Conservation (phyloP, 23 red algal genomes). For the Gracilaria gracilis region DNA sequence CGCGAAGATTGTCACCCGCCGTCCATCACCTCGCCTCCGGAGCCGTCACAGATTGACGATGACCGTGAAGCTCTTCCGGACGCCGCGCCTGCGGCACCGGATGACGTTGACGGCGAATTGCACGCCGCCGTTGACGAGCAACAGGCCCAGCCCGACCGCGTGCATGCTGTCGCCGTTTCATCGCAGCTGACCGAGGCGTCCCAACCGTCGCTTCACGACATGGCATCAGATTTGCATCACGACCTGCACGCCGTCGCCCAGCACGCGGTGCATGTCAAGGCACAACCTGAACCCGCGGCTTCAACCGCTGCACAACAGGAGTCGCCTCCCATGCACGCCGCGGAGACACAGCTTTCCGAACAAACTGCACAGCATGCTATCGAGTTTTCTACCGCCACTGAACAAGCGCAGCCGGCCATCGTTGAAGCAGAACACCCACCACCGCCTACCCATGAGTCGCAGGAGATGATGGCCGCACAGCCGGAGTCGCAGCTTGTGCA, state of each 20-base stretch:
- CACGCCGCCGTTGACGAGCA: neutral
- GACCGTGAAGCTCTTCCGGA: neutral
- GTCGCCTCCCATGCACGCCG: neutral
- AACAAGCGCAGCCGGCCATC: neutral
- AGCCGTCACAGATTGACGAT: neutral
- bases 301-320: neutral
- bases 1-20: neutral
- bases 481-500: constrained; percentile 18
- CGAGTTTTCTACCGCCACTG: neutral
- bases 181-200: neutral
- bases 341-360: constrained; percentile 6
- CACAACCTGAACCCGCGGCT: neutral
- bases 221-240: neutral
- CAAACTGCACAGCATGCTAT: neutral
- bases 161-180: neutral
- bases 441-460: neutral
- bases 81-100: neutral
- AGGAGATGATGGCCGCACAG: neutral
- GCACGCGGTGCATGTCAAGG: neutral
- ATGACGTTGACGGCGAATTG: neutral
- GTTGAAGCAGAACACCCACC: neutral
- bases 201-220: neutral
- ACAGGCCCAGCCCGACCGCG: neutral
- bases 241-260: constrained; percentile 17
- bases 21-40: neutral